Evolutionary conservation across 2,329 filamentous ascomycete species (phyloP), one percentile per base, ranked within the genome.

Genomic region (Claviceps sp.): DNA sequence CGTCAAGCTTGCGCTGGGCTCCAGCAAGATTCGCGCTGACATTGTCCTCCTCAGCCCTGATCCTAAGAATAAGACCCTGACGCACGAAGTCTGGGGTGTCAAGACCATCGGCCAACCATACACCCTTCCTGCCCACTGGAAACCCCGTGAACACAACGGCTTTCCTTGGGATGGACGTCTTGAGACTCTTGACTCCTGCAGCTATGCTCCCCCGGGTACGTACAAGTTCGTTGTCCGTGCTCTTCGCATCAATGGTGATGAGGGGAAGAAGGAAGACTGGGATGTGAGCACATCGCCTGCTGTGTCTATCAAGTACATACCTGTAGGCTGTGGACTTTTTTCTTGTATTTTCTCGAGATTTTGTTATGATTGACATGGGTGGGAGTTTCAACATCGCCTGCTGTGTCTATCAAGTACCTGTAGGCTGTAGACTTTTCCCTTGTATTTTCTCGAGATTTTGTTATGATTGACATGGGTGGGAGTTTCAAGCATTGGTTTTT

Each of bases 171-270:
- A 74, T 48, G 77, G 77, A 13, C 62, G 64, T 50, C 62, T 79
- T 5, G 64, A 65, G 0, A 68, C 72, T 50, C 62, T 79, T 5
- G 64, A 65, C 0, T 68, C 72, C 7, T 75, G 74, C 16, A 65
- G 58, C 1, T 76, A 73, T 53, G 76, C 69, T 2, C 71, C 74
- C 0, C 64, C 68, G 0, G 77, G 76, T 11, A 58, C 60, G 34
- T 80, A 80, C 62, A 73, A 71, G 61, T 64, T 79, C 49, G 65
- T 66, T 1, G 64, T 77, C 34, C 68, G 69, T 52, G 72, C 75
- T 2, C 61, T 80, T 55, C 70, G 68, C 53, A 69, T 80, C 53
- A 77, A 74, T 58, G 77, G 77, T 5, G 67, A 79, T 52, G 61
- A 64, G 37, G 60, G 63, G 13, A 65, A 70, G 51, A 54, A 64